Base-by-base conservation (phyloP, 148 eudicot genomes). In the Persicaria tinctoria region DNA sequence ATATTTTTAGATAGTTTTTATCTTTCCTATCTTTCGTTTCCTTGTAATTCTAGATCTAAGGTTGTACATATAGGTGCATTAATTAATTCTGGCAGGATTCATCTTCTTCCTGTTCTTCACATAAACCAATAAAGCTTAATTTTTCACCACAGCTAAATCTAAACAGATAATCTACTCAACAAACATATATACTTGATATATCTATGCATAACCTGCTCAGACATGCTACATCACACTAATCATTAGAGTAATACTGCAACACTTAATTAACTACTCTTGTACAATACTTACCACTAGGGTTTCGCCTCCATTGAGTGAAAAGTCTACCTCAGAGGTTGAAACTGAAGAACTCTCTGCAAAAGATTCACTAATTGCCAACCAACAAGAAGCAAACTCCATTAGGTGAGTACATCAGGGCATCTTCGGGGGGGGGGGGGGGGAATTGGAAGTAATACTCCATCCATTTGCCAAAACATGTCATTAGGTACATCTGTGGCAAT, bases 231-330 rank as follows among this genome's bases (percentile, higher is more conserved):
- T 64, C 41, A 64, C 8, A 41, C 48, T n/a, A 11, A 69, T 2
- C 56, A 23, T 20, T 53, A 18, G 8, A 12, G 16, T 51, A 23
- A n/a, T 9, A 11, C 0, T 27, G 45, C 68, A 27, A 62, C 45
- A n/a, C 44, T n/a, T 38, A 23, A 77, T 63, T 57, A 49, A 66
- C 47, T 64, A 78, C 53, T 73, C 47, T 11, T 38, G 27, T 32
- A 32, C 20, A 20, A 16, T 79, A 75, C 97, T 88, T 78, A 95
- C 99, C 90, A 92, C 79, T 54, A 84, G 80, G 63, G 89, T 88
- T 89, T 95, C 92, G 60, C 91, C 89, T 54, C 92, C 94, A 75
- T 55, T 89, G 48, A 95, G 82, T 59, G 91, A 83, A 74, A 92
- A 81, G 76, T 88, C 93, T 74, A 82, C 90, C 83, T 95, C 96